Evolutionary conservation across 139 green algal species (phyloP).

Genomic region (Yamagishiella unicocca): DNA sequence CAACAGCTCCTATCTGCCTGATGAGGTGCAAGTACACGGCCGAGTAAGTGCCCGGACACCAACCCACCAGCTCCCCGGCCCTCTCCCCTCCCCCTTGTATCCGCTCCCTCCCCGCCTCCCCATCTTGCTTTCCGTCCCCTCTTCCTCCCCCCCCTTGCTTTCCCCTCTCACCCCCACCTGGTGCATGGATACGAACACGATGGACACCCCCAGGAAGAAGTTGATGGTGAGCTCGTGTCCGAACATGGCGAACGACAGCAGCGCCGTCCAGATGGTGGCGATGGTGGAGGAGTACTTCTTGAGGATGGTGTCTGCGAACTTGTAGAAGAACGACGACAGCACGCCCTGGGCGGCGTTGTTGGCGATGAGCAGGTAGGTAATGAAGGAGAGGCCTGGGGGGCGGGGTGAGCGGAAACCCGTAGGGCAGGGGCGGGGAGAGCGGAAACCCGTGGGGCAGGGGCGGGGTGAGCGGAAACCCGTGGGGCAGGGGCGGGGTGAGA

Average conservation of each 20-base stretch:
- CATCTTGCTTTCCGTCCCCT: not conserved
- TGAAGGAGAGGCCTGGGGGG: conserved; percentile 50
- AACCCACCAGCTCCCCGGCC: no score
- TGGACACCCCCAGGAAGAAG: conserved; percentile 94
- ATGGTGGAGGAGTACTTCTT: conserved; percentile 98
- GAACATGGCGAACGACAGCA: conserved; percentile 93
- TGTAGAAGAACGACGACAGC: conserved; percentile 97
- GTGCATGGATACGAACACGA: conserved; percentile 99
- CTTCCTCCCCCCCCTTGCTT: not conserved
- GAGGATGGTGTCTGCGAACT: conserved; percentile 97
- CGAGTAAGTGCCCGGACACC: no score
- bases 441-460: no score
- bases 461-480: no score
- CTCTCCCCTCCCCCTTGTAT: not conserved
- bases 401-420: not conserved
- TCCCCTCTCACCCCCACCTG: conserved; percentile 62
- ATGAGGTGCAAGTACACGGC: no score
- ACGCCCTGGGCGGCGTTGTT: conserved; percentile 97
- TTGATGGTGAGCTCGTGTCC: conserved; percentile 93
- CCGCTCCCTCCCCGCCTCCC: not conserved
- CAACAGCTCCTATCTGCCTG: no score
- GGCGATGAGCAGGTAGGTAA: conserved; percentile 84
- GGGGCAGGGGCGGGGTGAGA: no score
- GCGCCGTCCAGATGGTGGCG: conserved; percentile 94
- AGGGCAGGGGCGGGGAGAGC: not conserved